These are phyloP conservation scores for Artemisia argyi DNA, from an alignment of 129 eudicot species.

Conservation along the genomic window DNA sequence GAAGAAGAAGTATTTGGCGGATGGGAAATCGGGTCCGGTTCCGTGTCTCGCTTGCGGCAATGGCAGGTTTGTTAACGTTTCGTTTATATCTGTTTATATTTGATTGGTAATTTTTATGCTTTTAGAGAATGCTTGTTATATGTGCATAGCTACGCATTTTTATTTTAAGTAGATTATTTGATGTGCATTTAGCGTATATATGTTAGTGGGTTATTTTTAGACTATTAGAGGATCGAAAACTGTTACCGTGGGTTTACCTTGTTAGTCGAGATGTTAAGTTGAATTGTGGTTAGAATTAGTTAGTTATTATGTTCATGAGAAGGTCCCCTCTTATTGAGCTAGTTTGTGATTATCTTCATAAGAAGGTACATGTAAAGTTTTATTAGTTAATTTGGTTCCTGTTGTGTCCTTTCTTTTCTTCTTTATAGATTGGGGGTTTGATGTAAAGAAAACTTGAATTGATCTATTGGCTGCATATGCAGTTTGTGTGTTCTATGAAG, in stretches of 20 bases:
- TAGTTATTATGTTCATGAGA: not conserved
- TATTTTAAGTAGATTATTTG: not conserved
- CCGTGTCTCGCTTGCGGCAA: constrained; percentile 72
- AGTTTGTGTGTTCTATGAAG: not conserved
- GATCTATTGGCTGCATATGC: not conserved
- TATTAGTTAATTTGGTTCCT: not conserved
- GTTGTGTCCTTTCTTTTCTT: not conserved
- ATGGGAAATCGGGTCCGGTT: constrained; percentile 75
- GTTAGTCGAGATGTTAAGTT: not conserved
- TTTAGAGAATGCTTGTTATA: not conserved
- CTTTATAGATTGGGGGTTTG: not conserved
- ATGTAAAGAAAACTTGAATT: not conserved
- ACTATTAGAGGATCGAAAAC: constrained; percentile 1
- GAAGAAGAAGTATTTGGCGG: constrained; percentile 60
- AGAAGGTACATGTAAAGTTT: not conserved
- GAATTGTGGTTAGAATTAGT: not conserved
- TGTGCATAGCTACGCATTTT: constrained; percentile 3
- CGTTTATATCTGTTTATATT: not conserved
- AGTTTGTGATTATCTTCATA: not conserved
- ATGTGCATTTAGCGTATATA: not conserved
- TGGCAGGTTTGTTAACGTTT: constrained; percentile 52
- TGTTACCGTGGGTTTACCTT: not conserved
- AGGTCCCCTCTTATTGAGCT: not conserved
- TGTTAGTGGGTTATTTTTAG: constrained; percentile 7
- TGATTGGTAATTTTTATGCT: too few relatives aligned